A percentile compares a stretch with the other conserved stretches of the same genome.
phyloP scores from a whole-genome alignment of 164 flowering plant species.

The Brasenia schreberi region DNA sequence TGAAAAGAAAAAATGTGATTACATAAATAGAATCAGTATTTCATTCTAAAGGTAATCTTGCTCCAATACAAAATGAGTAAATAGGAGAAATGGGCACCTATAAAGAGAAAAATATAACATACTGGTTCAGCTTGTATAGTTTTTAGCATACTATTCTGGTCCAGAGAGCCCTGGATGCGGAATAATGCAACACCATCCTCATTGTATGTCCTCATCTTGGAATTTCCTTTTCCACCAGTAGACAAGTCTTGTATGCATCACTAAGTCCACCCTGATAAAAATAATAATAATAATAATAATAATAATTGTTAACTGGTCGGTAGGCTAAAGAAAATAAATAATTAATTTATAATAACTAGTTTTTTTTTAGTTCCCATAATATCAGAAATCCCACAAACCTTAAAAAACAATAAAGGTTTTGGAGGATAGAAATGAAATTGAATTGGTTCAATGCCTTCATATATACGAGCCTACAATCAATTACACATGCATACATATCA shows the following conservation, averaged over 20 bases:
- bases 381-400: constrained; percentile 34
- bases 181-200: constrained; percentile 80
- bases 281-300: no score
- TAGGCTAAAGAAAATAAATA: no score
- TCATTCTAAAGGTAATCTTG: no score
- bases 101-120: constrained; percentile 3
- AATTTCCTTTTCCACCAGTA: no score
- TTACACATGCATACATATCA: no score
- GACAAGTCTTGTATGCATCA: constrained; percentile 63
- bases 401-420: constrained; percentile 73
- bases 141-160: constrained; percentile 78
- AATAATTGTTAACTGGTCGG: no score
- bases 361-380: no score
- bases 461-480: constrained; percentile 72
- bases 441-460: constrained; percentile 86
- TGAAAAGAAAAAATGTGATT: no score
- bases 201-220: constrained; percentile 77
- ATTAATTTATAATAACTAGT: no score
- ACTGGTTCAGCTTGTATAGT: constrained; percentile 94
- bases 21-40: no score
- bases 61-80: no score
- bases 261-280: constrained; percentile 75
- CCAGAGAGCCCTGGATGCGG: constrained; percentile 92
- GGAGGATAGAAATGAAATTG: constrained; percentile 79
- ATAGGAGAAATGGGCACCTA: no score